These are phyloP conservation scores for Chrysoporthe deuterocubensis DNA, from an alignment of 2,329 filamentous ascomycete species.

Conservation along the genomic window DNA sequence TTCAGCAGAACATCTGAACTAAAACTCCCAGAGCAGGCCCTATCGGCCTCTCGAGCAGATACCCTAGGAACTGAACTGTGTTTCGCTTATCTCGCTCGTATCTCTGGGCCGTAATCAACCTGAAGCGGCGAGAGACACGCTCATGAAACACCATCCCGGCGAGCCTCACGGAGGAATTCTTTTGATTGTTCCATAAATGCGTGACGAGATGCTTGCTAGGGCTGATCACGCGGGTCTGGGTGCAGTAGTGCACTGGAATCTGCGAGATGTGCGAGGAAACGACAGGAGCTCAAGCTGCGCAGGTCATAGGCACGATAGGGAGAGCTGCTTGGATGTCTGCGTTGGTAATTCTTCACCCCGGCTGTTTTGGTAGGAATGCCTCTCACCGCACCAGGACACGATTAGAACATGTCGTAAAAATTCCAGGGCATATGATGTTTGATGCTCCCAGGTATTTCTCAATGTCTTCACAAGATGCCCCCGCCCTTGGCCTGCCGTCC, in stretches of 20 bases:
- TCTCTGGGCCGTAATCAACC: not conserved
- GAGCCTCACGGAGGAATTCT: not conserved
- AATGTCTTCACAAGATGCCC: not conserved
- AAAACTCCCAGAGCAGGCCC: not conserved
- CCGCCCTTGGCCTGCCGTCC: not conserved
- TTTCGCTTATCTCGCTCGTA: not conserved
- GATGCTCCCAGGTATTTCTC: too few species aligned
- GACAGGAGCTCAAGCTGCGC: not conserved
- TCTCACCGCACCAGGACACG: not conserved
- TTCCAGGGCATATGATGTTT: not conserved
- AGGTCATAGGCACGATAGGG: not conserved
- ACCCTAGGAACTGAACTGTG: not conserved
- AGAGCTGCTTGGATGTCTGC: not conserved
- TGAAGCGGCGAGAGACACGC: constrained; percentile 4
- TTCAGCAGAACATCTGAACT: not conserved
- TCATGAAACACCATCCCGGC: constrained; percentile 3
- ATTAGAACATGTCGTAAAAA: not conserved
- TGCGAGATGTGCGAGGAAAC: not conserved
- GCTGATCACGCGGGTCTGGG: not conserved
- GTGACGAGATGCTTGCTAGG: not conserved
- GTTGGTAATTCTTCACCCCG: not conserved
- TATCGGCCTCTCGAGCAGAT: not conserved
- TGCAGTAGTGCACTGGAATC: not conserved
- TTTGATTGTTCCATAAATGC: not conserved
- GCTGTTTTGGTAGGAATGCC: not conserved